Percentiles rank a stretch among this genome's conserved stretches.
phyloP scores from a whole-genome alignment of 768 basidiomycete species.

The Coprinellus aureogranulatus region DNA sequence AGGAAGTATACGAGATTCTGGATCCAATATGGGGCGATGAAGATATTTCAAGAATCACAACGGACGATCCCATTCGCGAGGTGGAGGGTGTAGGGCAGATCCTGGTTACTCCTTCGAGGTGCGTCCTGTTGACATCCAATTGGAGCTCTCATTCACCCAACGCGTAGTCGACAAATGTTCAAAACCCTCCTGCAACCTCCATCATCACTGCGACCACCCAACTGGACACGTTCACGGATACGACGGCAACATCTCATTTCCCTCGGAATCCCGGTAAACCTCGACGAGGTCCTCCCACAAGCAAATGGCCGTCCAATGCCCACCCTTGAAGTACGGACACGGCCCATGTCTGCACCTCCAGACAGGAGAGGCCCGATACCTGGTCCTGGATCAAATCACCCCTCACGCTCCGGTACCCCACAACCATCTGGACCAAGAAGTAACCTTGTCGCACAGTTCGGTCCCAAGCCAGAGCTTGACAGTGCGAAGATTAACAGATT shows the following conservation, averaged over 20 bases:
- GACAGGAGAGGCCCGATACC: slow-evolving; percentile 42
- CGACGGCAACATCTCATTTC: slow-evolving; percentile 87
- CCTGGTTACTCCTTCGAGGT: slow-evolving; percentile 76
- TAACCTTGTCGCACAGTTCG: slow-evolving; percentile 48
- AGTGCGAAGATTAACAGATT: slow-evolving; percentile 61
- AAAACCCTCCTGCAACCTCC: slow-evolving; percentile 67
- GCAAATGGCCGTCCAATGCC: slow-evolving; percentile 67
- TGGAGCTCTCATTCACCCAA: background rate
- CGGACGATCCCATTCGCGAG: slow-evolving; percentile 73
- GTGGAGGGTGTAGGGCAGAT: slow-evolving; percentile 80
- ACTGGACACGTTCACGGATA: slow-evolving; percentile 91
- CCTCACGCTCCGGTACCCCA: slow-evolving; percentile 56
- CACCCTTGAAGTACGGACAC: slow-evolving; percentile 76
- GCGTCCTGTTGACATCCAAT: background rate
- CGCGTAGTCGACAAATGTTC: slow-evolving; percentile 73
- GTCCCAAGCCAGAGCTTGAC: slow-evolving; percentile 76
- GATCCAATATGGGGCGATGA: slow-evolving; percentile 60
- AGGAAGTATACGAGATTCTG: slow-evolving; percentile 65
- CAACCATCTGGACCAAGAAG: slow-evolving; percentile 34
- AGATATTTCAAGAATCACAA: slow-evolving; percentile 51
- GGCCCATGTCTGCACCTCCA: slow-evolving; percentile 80
- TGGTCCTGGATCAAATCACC: slow-evolving; percentile 33
- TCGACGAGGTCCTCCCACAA: slow-evolving; percentile 85
- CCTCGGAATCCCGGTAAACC: slow-evolving; percentile 90
- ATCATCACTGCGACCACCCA: slow-evolving; percentile 78